These are phyloP conservation scores for Periconia digitata DNA, from an alignment of 2,329 filamentous ascomycete genomes.

Conservation along the genomic window DNA sequence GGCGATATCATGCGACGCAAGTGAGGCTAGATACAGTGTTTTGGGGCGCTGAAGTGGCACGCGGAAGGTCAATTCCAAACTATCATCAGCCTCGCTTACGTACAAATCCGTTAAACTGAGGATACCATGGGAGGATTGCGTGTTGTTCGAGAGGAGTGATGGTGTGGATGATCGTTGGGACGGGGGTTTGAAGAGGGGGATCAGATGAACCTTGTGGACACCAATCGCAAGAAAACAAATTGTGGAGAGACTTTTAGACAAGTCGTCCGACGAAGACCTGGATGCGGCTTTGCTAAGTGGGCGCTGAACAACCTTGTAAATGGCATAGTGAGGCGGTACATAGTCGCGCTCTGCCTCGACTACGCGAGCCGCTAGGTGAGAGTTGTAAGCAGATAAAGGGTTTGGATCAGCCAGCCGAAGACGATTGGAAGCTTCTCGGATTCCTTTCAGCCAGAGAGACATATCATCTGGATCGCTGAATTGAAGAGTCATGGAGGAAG, in stretches of 20 bases:
- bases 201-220: slow-evolving; percentile 68
- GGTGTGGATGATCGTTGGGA: slow-evolving; percentile 57
- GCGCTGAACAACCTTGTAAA: slow-evolving; percentile 69
- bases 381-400: slow-evolving; percentile 59
- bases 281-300: slow-evolving; percentile 57
- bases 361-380: slow-evolving; percentile 63
- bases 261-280: slow-evolving; percentile 65
- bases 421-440: slow-evolving; percentile 62
- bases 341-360: slow-evolving; percentile 70
- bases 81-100: slow-evolving; percentile 65
- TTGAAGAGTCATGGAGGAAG: slow-evolving; percentile 65
- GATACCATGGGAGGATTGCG: slow-evolving; percentile 62
- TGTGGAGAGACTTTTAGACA: slow-evolving; percentile 64
- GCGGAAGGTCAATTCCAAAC: slow-evolving; percentile 66
- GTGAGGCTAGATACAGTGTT: slow-evolving; percentile 63
- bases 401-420: slow-evolving; percentile 55
- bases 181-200: slow-evolving; percentile 63
- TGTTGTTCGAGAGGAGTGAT: slow-evolving; percentile 54
- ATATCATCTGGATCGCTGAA: slow-evolving; percentile 66
- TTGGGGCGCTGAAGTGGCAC: slow-evolving; percentile 59
- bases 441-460: slow-evolving; percentile 64
- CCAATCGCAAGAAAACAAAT: slow-evolving; percentile 71
- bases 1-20: slow-evolving; percentile 65
- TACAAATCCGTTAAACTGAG: slow-evolving; percentile 62
- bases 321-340: slow-evolving; percentile 65